Conservation (phyloP, 441 rosid genomes). For the Lepidium campestre region DNA sequence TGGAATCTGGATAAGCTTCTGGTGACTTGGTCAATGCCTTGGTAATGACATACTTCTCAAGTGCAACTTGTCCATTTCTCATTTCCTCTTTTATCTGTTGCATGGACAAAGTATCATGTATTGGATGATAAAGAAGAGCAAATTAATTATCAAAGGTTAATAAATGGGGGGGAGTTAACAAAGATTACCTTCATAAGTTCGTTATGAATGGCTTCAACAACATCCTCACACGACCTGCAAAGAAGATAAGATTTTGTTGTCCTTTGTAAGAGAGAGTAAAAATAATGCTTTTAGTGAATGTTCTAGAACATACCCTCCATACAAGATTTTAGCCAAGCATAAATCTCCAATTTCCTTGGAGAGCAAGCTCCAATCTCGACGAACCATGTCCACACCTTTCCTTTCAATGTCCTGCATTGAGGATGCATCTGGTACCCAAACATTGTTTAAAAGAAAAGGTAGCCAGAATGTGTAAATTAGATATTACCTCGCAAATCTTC, state of each 20-base stretch:
- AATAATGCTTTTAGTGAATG: background rate
- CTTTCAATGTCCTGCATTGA: slow-evolving; percentile 84
- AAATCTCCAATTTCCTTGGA: slow-evolving; percentile 91
- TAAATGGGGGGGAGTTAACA: background rate
- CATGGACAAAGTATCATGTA: slow-evolving; percentile 14
- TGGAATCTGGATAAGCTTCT: slow-evolving; percentile 92
- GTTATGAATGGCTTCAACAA: slow-evolving; percentile 78
- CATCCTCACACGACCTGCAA: slow-evolving; percentile 90
- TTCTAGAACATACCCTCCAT: slow-evolving; percentile 63
- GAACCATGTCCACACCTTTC: slow-evolving; percentile 99
- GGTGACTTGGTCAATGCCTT: slow-evolving; percentile 91
- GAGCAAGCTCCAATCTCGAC: slow-evolving; percentile 96
- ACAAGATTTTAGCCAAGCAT: slow-evolving; percentile 75
- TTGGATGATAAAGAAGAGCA: background rate
- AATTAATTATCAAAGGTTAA: background rate
- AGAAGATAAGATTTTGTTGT: slow-evolving; percentile 2
- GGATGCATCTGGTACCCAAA: slow-evolving; percentile 24
- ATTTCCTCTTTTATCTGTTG: slow-evolving; percentile 86
- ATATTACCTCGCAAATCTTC: slow-evolving; percentile 55
- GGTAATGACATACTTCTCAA: slow-evolving; percentile 89
- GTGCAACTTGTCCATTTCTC: slow-evolving; percentile 86
- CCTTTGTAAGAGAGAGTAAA: background rate
- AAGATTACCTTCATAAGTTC: slow-evolving; percentile 71
- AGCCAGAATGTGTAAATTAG: background rate
- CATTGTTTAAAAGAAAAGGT: slow-evolving; percentile 2